phyloP scores from a whole-genome alignment of 352 stramenopile genomes.

The Phytopythium kandeliae region DNA sequence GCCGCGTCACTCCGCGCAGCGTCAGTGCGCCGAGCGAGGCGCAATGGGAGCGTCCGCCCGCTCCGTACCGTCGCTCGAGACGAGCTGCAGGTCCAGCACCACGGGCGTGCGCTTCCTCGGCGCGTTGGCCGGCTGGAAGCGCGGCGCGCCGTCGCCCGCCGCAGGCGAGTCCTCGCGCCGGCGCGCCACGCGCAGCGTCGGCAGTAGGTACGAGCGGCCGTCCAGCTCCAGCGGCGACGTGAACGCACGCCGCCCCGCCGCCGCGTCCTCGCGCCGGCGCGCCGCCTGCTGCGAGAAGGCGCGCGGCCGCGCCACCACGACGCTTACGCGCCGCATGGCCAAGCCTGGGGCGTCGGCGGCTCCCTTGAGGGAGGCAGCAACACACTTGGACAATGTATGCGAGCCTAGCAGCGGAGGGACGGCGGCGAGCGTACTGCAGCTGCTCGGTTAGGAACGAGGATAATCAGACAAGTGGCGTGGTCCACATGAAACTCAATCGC shows the following conservation, averaged over 20 bases:
- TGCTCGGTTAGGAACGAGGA: no score
- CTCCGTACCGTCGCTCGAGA: constrained; percentile 58
- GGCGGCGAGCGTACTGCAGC: no score
- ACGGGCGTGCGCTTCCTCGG: constrained; percentile 42
- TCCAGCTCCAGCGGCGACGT: constrained; percentile 41
- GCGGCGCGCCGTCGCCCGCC: constrained; percentile 20
- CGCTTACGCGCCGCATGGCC: constrained; percentile 1
- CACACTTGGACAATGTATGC: no score
- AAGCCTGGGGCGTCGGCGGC: no score
- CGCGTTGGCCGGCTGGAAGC: constrained; percentile 28
- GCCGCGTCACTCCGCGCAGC: constrained; percentile 1
- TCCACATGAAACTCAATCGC: no score
- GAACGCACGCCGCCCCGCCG: constrained; percentile 22
- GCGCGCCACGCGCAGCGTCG: constrained; percentile 55
- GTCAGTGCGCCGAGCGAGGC: not conserved
- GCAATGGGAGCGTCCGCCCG: constrained; percentile 48
- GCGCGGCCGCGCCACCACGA: constrained; percentile 20
- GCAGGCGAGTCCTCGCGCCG: constrained; percentile 6
- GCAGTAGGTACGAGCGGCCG: constrained; percentile 65
- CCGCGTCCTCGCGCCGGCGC: constrained; percentile 36
- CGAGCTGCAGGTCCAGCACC: constrained; percentile 64
- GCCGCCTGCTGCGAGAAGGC: constrained; percentile 62
- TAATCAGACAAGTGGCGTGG: no score
- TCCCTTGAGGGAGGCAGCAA: no score
- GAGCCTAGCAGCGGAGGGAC: no score